Evolutionary conservation across 1,139 yeast genomes (phyloP), one percentile per base, ranked within the genome.

Genomic region (Suhomyces bolitotheri): DNA sequence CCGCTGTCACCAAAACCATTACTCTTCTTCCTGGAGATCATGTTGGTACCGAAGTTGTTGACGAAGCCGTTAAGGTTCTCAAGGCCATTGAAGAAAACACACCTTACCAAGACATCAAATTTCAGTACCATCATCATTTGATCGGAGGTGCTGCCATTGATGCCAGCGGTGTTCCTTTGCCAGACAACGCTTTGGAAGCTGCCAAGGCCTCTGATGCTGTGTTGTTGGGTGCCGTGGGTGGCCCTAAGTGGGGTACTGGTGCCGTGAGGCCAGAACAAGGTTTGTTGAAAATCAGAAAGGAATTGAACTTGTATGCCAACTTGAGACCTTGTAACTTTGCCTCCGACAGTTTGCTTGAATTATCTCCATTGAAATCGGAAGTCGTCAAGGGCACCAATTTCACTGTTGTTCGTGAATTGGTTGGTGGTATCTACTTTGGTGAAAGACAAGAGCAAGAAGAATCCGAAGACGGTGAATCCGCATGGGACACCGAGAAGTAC

Each of bases 141-240:
- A 90, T 92, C 53, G 98, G 98, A 43, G 98, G 98, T 49, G 97
- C 97, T 36, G 96, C 97, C 33, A 90, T 92, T 56, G 98, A 92
- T 60, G 97, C 96, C 40, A 83, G 95, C 29, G 98, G 98, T 35
- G 79, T 60, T 29, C 97, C 98, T 38, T 73, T 92, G 47, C 88
- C 97, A n/a, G 95, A 83, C 44, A 94, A 74, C 37, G 75, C 97
- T 2, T 73, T 92, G 34, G 85, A 71, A 33, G 88, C 95, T n/a
- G 79, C 97, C 31, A 89, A 86, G 64, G 66, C 66, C 29, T 84
- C 97, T 1, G 95, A 92, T 58, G 98, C 98, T 23, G 96, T 92
- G 13, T 70, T 92, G 45, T 73, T 92, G 40, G 98, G 98, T 46
- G 97, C 98, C 5, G 98, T 92, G 17, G 98, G 98, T 46, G 98